These are phyloP conservation scores for Tricholoma matsutake DNA, from an alignment of 768 basidiomycete species.

Conservation along the genomic window DNA sequence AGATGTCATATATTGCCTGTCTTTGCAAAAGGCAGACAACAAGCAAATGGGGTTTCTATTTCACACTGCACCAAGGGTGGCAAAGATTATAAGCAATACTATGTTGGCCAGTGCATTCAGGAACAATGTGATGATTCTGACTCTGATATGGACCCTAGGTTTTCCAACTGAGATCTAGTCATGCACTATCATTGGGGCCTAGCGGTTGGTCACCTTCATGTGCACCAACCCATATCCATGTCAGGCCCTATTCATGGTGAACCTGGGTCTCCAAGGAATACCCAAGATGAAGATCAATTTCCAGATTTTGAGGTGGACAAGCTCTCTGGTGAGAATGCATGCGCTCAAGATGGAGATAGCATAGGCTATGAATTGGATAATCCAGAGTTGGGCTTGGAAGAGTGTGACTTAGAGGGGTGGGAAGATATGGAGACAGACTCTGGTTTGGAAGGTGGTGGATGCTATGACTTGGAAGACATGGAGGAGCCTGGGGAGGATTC, in stretches of 20 bases:
- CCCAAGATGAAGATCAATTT: not conserved
- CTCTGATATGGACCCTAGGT: not conserved
- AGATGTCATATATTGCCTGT: constrained; percentile 3
- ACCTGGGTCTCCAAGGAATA: not conserved
- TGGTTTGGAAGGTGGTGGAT: too few species aligned
- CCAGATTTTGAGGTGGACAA: not conserved
- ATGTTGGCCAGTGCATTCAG: not conserved
- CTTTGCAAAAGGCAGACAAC: not conserved
- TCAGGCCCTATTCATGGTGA: not conserved
- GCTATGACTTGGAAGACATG: not conserved
- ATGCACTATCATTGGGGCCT: too few species aligned
- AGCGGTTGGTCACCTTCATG: not conserved
- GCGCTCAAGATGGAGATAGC: not conserved
- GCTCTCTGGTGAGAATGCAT: not conserved
- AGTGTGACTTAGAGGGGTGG: not conserved
- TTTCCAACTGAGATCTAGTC: not conserved
- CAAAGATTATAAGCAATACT: not conserved
- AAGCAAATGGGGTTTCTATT: not conserved
- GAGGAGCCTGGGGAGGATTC: not conserved
- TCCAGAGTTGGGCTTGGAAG: not conserved
- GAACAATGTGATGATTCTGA: not conserved
- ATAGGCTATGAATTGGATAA: not conserved
- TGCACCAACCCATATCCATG: not conserved
- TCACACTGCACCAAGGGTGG: not conserved
- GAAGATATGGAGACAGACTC: too few species aligned